Evolutionary conservation across 805 yeast genomes (phyloP).

Genomic region (Hermanozyma aechmeae): DNA sequence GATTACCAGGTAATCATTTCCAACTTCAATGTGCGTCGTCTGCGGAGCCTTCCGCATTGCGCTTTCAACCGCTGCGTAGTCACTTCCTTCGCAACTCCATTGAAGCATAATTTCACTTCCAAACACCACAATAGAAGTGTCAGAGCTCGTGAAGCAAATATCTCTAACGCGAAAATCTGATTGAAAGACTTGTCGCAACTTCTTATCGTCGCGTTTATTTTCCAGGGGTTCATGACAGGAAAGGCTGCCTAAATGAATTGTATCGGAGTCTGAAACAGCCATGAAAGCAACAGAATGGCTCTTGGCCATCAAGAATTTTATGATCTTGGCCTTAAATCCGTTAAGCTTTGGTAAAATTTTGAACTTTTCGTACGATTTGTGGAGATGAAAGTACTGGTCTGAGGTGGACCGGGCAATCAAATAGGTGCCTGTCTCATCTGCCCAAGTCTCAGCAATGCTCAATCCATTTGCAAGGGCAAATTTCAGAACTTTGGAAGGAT

Average conservation of each 20-base stretch:
- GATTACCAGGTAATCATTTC: no score
- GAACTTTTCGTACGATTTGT: conserved; percentile 29
- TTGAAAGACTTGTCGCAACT: no score
- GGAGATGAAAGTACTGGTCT: conserved; percentile 31
- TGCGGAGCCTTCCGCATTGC: no score
- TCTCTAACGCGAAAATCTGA: no score
- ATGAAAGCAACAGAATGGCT: conserved; percentile 19
- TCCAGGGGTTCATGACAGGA: conserved; percentile 13
- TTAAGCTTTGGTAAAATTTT: conserved; percentile 38
- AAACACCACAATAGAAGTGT: no score
- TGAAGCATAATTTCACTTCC: no score
- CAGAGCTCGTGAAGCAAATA: no score
- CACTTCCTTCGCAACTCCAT: no score
- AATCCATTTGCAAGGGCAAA: conserved; percentile 12
- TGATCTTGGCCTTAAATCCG: conserved; percentile 24
- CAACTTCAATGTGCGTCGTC: no score
- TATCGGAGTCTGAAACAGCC: conserved; percentile 20
- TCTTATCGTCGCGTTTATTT: conserved; percentile 29
- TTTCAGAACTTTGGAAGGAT: conserved; percentile 23
- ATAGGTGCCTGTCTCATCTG: conserved; percentile 28
- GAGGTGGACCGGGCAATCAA: conserved; percentile 20
- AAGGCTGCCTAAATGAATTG: no score
- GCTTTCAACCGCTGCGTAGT: no score
- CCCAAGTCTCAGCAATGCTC: conserved; percentile 18
- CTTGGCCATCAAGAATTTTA: conserved; percentile 23